Percentiles rank a stretch among this genome's conserved stretches.
These are phyloP conservation scores for Diatrype stigma DNA, from an alignment of 2,329 filamentous ascomycete genomes.

Conservation along the genomic window DNA sequence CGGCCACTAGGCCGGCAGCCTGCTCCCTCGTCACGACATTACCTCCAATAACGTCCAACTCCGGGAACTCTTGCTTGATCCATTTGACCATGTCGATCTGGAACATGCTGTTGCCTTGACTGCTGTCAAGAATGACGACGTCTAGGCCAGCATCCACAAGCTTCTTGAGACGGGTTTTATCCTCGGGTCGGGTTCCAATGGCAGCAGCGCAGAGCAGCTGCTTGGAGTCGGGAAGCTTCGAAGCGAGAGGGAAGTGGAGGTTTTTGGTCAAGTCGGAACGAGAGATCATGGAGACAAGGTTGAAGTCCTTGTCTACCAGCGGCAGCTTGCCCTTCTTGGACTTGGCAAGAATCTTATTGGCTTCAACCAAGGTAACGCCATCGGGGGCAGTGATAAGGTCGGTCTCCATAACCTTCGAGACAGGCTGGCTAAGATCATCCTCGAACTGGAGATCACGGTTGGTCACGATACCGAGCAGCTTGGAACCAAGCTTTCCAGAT, in stretches of 20 bases:
- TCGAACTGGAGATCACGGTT: constrained; percentile 98
- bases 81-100: constrained; percentile 98
- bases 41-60: constrained; percentile 91
- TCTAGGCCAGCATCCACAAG: constrained; percentile 94
- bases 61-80: constrained; percentile 81
- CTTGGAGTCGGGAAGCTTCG: constrained; percentile 94
- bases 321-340: constrained; percentile 99
- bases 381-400: constrained; percentile 84
- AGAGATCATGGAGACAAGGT: constrained; percentile 87
- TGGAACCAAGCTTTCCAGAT: constrained; percentile 86
- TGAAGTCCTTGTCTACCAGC: constrained; percentile 78
- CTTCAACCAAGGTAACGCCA: constrained; percentile 80
- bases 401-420: constrained; percentile 91
- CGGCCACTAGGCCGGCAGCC: constrained; percentile 85
- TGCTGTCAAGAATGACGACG: constrained; percentile 91
- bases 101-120: constrained; percentile 97
- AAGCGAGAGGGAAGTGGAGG: constrained; percentile 91
- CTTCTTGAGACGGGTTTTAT: constrained; percentile 80
- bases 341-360: constrained; percentile 86
- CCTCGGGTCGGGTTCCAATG: constrained; percentile 90
- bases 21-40: constrained; percentile 98
- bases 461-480: constrained; percentile 95
- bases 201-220: constrained; percentile 94
- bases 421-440: constrained; percentile 63
- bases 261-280: constrained; percentile 98